Conservation (phyloP, 768 basidiomycete species). For the Pleurotus eryngii region DNA sequence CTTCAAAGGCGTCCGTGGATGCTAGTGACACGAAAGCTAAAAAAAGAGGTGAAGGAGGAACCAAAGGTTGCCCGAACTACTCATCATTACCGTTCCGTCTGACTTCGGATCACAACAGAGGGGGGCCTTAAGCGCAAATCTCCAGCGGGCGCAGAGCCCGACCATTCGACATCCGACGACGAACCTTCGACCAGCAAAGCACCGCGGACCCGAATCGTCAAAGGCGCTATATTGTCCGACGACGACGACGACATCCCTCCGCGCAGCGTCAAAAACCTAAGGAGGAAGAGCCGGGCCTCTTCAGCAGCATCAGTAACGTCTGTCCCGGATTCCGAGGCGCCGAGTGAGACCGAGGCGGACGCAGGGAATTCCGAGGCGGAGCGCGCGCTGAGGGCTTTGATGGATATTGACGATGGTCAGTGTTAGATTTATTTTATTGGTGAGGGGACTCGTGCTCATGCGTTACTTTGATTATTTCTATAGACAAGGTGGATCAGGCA, state of each 20-base stretch:
- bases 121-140: slow-evolving; percentile 46
- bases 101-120: slow-evolving; percentile 20
- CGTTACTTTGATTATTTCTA: neutral
- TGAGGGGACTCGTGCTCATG: neutral
- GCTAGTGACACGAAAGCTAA: slow-evolving; percentile 11
- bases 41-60: slow-evolving; percentile 11
- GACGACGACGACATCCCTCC: slow-evolving; percentile 46
- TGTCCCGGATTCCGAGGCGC: slow-evolving; percentile 14
- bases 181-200: slow-evolving; percentile 9
- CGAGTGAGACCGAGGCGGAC: slow-evolving; percentile 23
- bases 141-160: slow-evolving; percentile 20
- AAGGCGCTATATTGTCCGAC: slow-evolving; percentile 51
- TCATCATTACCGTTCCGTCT: neutral
- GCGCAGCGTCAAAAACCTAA: slow-evolving; percentile 18
- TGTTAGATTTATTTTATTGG: neutral
- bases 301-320: neutral
- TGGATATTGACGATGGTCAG: slow-evolving; percentile 77
- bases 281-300: slow-evolving; percentile 31
- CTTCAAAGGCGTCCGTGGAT: neutral
- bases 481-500: slow-evolving; percentile 31
- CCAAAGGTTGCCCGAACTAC: slow-evolving; percentile 11
- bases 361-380: slow-evolving; percentile 32
- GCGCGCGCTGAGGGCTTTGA: slow-evolving; percentile 53
- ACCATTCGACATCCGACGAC: slow-evolving; percentile 12
- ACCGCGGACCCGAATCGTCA: slow-evolving; percentile 33